phyloP scores from a whole-genome alignment of 441 rosid species.

The Macaranga tanarius region DNA sequence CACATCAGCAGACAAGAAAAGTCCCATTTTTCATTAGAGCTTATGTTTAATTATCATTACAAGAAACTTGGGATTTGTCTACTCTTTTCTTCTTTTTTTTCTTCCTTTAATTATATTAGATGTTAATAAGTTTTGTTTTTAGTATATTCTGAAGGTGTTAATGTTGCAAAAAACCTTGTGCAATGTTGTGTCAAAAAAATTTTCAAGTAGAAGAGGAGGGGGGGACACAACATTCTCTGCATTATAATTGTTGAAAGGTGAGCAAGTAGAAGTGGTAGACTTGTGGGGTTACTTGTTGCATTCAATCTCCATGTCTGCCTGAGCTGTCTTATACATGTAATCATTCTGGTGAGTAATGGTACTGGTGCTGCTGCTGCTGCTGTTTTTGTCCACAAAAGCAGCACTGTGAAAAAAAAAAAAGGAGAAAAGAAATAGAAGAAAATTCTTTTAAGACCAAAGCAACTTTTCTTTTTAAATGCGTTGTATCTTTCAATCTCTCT shows the following conservation, averaged over 20 bases:
- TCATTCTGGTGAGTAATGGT: conserved; percentile 31
- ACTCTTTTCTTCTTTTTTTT: not conserved
- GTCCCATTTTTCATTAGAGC: conserved; percentile 17
- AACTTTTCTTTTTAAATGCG: not conserved
- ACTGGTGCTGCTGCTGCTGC: conserved; percentile 15
- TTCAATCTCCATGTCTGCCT: conserved; percentile 41
- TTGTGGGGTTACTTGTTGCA: conserved; percentile 41
- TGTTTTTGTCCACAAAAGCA: conserved; percentile 16
- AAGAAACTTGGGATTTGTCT: conserved; percentile 1
- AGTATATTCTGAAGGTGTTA: conserved; percentile 10
- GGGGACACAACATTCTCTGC: conserved; percentile 31
- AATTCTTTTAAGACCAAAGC: conserved; percentile 16
- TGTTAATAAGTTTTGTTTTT: not conserved
- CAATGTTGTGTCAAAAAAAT: conserved; percentile 17
- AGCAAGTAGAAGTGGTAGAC: conserved; percentile 31
- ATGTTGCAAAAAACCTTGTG: conserved; percentile 24
- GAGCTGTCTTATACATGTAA: conserved; percentile 37
- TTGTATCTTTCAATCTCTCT: conserved; percentile 1
- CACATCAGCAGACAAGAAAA: conserved; percentile 27
- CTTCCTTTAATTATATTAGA: conserved; percentile 1
- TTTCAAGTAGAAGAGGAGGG: conserved; percentile 14
- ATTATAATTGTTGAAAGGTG: conserved; percentile 23
- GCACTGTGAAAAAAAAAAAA: conserved; percentile 10
- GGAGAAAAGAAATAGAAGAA: not conserved
- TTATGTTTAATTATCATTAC: conserved; percentile 17